A percentile compares a stretch with the other conserved stretches of the same genome.
Conservation (phyloP, 176 grass and related monocot species). For the Carex kokanica region DNA sequence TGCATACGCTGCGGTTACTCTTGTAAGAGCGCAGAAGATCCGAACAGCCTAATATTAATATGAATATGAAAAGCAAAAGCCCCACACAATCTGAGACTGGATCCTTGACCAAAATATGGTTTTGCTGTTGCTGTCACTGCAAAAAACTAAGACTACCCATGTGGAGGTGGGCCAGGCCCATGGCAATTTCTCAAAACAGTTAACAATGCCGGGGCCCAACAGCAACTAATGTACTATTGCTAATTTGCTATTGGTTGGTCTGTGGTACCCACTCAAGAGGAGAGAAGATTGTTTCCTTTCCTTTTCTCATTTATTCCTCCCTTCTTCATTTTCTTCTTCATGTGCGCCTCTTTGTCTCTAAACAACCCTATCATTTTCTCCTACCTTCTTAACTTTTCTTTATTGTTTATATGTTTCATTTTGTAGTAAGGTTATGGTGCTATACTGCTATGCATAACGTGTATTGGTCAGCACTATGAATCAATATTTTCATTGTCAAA, state of each 20-base stretch:
- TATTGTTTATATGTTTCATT: neutral
- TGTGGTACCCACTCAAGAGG: neutral
- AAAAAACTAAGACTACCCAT: neutral
- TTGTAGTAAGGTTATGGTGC: no score
- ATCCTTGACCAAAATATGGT: slow-evolving; percentile 24
- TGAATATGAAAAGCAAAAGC: no score
- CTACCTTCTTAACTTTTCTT: neutral
- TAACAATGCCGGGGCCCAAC: neutral
- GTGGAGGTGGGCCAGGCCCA: slow-evolving; percentile 20
- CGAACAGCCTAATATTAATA: neutral
- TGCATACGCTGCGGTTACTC: slow-evolving; percentile 13
- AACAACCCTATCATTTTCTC: neutral
- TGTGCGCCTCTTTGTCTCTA: slow-evolving; percentile 16
- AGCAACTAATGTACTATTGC: slow-evolving; percentile 2
- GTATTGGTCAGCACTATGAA: no score
- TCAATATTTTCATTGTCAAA: no score
- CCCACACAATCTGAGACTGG: slow-evolving; percentile 21
- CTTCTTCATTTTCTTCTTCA: neutral
- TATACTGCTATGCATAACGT: no score
- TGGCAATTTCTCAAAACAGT: slow-evolving; percentile 25
- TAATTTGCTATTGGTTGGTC: slow-evolving; percentile 7
- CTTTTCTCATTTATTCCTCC: slow-evolving; percentile 20
- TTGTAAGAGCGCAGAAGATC: neutral
- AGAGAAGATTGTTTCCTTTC: slow-evolving; percentile 9
- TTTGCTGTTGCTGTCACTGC: neutral